Evolutionary conservation across 2,329 filamentous ascomycete species (phyloP).

Genomic region (Rhynchosporium agropyri): DNA sequence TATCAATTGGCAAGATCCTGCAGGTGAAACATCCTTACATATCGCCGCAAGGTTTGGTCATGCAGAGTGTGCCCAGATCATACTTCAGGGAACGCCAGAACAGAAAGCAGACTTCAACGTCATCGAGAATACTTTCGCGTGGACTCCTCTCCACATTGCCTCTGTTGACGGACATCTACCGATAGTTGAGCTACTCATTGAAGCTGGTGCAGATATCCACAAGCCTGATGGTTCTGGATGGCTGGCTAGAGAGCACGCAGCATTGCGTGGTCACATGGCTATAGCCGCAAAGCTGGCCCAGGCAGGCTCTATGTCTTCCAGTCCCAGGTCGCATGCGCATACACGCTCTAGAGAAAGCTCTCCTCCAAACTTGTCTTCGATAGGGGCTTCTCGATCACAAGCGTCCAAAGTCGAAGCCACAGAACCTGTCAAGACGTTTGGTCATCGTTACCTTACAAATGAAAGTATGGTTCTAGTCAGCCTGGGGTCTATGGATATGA

Average conservation of each 20-base stretch:
- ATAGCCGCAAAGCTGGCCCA: slow-evolving; percentile 72
- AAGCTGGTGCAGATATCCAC: slow-evolving; percentile 75
- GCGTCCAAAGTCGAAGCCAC: slow-evolving; percentile 53
- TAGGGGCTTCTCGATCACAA: slow-evolving; percentile 59
- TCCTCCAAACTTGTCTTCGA: slow-evolving; percentile 59
- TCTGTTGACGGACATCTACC: slow-evolving; percentile 82
- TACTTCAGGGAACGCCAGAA: slow-evolving; percentile 69
- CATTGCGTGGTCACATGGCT: slow-evolving; percentile 81
- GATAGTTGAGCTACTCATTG: slow-evolving; percentile 76
- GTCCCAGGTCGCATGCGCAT: slow-evolving; percentile 41
- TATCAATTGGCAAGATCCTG: slow-evolving; percentile 89
- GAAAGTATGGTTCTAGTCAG: slow-evolving; percentile 91
- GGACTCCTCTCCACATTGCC: slow-evolving; percentile 94
- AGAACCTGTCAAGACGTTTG: slow-evolving; percentile 91
- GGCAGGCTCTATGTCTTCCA: slow-evolving; percentile 33
- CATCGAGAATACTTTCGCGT: slow-evolving; percentile 81
- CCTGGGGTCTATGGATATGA: slow-evolving; percentile 90
- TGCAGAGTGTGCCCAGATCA: slow-evolving; percentile 73
- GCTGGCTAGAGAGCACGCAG: slow-evolving; percentile 92
- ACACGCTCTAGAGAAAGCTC: slow-evolving; percentile 43
- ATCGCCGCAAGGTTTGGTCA: slow-evolving; percentile 89
- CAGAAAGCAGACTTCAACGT: slow-evolving; percentile 79
- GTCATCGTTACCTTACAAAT: slow-evolving; percentile 89
- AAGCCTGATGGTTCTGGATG: slow-evolving; percentile 85
- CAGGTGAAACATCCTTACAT: slow-evolving; percentile 89